Evolutionary conservation across 140 eudicot species (phyloP).

Genomic region (Erigeron philadelphicus): DNA sequence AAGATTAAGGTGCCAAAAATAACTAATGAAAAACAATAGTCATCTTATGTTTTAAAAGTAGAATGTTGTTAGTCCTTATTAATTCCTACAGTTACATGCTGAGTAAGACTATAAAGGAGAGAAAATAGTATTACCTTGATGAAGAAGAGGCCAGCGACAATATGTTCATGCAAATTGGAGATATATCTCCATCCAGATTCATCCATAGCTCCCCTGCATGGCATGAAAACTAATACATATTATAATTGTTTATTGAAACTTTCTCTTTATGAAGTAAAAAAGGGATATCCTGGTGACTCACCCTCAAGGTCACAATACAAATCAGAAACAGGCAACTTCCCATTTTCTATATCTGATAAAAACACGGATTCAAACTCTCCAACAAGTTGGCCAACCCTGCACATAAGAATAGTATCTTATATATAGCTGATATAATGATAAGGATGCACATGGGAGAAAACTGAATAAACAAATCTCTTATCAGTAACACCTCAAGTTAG

Average conservation of each 20-base stretch:
- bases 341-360: slow-evolving; percentile 55
- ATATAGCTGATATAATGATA: neutral
- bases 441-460: neutral
- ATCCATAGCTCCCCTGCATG: slow-evolving; percentile 78
- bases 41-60: slow-evolving; percentile 7
- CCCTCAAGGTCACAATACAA: slow-evolving; percentile 63
- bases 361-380: slow-evolving; percentile 74
- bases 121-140: slow-evolving; percentile 34
- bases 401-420: slow-evolving; percentile 16
- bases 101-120: neutral
- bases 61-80: neutral
- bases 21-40: slow-evolving; percentile 3
- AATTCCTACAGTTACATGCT: neutral
- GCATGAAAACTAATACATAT: slow-evolving; percentile 1
- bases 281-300: slow-evolving; percentile 25
- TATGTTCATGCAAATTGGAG: slow-evolving; percentile 75
- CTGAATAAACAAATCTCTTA: neutral
- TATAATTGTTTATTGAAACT: slow-evolving; percentile 9
- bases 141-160: slow-evolving; percentile 62
- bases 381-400: slow-evolving; percentile 73
- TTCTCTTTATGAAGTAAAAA: neutral
- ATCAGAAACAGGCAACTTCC: slow-evolving; percentile 42
- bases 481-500: neutral
- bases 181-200: slow-evolving; percentile 85
- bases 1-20: neutral